Base-by-base conservation (phyloP, 768 basidiomycete genomes). In the Xanthoconium purpureum region DNA sequence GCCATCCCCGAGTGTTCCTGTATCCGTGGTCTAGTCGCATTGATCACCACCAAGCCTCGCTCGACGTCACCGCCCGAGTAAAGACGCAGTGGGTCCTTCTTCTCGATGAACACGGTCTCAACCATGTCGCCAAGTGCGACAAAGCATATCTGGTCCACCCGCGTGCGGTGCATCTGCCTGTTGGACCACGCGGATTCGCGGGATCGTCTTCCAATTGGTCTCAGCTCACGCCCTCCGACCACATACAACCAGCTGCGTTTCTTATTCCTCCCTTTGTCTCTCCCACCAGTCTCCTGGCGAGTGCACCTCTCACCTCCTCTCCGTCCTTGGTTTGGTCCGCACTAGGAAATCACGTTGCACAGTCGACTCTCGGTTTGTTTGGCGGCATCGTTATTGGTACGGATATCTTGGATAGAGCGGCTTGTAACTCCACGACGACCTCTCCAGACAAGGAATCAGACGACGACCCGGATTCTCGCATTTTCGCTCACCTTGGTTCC, bases 221-320 rank as follows among this genome's bases (percentile, higher is more conserved):
- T n/a, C 76, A 69, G 47, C 55, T 77, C 42, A 50, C 58, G n/a
- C 65, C 73, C 6, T 68, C 71, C 10, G 63, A 64, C 0, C 55
- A 58, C 9, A 64, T 72, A 20, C 74, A 74, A 32, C 66, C 76
- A 28, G 83, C 80, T 3, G 66, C 72, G 5, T 83, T 80, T 66
- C 72, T 89, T 3, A 63, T 82, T 3, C 88, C 88, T 15, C 88
- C 88, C 3, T 83, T 89, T 57, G 72, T 85, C 7, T 59, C 81
- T 32, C 79, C 79, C 11, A 47, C 62, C 1, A 40, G 24, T 35
- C 64, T 72, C 28, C 52, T 77, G 15, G 56, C 53, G 7, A 15
- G 32, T 3, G 43, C 72, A 12, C 64, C 64, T 11, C 59, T 62
- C 43, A 29, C 60, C 17, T 52, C 59, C 24, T 42, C 56, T 17